A percentile compares a stretch with the other conserved stretches of the same genome.
phyloP scores from a whole-genome alignment of 345 rosid species.

The Populus davidiana region DNA sequence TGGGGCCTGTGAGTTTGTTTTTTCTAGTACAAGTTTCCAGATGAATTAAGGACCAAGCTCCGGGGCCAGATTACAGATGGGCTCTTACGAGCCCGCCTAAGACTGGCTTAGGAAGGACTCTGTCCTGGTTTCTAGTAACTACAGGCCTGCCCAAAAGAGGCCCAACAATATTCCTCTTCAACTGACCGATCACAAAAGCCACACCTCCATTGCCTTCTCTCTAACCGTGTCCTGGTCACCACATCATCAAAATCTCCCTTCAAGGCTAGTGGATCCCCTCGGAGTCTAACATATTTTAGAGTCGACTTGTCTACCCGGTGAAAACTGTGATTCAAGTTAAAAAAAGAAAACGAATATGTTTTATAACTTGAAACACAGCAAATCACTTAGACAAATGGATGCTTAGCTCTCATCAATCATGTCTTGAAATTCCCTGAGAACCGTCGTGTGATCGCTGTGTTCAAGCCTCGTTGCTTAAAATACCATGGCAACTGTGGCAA shows the following conservation, averaged over 20 bases:
- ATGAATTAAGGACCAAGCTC: no score
- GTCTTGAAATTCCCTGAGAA: slow-evolving; percentile 47
- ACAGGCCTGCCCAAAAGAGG: not conserved
- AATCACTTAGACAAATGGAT: no score
- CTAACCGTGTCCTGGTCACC: slow-evolving; percentile 27
- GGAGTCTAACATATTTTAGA: slow-evolving; percentile 35
- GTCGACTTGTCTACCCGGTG: no score
- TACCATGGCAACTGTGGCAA: slow-evolving; percentile 45
- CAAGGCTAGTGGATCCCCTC: slow-evolving; percentile 36
- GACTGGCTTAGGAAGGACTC: not conserved
- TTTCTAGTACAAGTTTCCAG: not conserved
- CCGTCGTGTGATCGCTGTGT: slow-evolving; percentile 46
- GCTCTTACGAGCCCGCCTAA: not conserved
- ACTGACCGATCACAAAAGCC: slow-evolving; percentile 24
- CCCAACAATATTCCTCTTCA: slow-evolving; percentile 58
- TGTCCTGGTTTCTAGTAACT: not conserved
- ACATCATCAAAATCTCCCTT: not conserved
- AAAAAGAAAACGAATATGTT: no score
- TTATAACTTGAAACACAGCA: no score
- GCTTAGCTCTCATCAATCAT: slow-evolving; percentile 50
- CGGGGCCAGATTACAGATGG: not conserved
- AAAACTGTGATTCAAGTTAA: no score
- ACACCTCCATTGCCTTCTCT: slow-evolving; percentile 43
- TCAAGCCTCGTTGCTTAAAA: slow-evolving; percentile 47
- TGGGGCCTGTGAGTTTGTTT: not conserved